These are phyloP conservation scores for Naganishia antarctica DNA, from an alignment of 768 basidiomycete species.

Conservation along the genomic window DNA sequence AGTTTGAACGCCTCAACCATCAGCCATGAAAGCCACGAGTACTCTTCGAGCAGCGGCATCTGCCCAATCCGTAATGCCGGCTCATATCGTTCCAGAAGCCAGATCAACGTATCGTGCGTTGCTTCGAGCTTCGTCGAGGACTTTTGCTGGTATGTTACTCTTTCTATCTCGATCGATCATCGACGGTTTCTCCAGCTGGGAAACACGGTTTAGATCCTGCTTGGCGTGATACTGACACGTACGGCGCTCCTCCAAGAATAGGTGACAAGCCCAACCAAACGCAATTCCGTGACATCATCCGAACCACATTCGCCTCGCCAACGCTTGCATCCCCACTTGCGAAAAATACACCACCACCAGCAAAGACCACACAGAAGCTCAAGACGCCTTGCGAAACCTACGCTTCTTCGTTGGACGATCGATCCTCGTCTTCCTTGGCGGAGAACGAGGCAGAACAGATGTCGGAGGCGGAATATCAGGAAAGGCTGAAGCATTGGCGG, in stretches of 20 bases:
- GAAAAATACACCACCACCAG: slow-evolving; percentile 20
- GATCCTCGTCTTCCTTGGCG: slow-evolving; percentile 24
- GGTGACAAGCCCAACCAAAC: slow-evolving; percentile 22
- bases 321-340: slow-evolving; percentile 36
- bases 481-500: slow-evolving; percentile 54
- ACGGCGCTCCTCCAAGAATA: not conserved
- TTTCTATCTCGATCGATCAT: too few relatives aligned
- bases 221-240: too few relatives aligned
- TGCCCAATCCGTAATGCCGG: not conserved
- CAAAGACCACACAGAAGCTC: slow-evolving; percentile 2
- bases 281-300: slow-evolving; percentile 33
- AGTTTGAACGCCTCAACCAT: not conserved
- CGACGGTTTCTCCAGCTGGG: too few relatives aligned
- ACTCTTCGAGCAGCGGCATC: not conserved
- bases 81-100: slow-evolving; percentile 9
- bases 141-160: slow-evolving; percentile 15
- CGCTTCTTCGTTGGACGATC: slow-evolving; percentile 17
- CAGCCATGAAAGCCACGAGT: not conserved
- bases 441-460: slow-evolving; percentile 6
- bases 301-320: slow-evolving; percentile 41
- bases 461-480: slow-evolving; percentile 29
- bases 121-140: slow-evolving; percentile 6
- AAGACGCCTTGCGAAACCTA: slow-evolving; percentile 13
- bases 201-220: too few relatives aligned
- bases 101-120: slow-evolving; percentile 17